Conservation (phyloP, 306 rosid species). For the Ziziphus jujuba region DNA sequence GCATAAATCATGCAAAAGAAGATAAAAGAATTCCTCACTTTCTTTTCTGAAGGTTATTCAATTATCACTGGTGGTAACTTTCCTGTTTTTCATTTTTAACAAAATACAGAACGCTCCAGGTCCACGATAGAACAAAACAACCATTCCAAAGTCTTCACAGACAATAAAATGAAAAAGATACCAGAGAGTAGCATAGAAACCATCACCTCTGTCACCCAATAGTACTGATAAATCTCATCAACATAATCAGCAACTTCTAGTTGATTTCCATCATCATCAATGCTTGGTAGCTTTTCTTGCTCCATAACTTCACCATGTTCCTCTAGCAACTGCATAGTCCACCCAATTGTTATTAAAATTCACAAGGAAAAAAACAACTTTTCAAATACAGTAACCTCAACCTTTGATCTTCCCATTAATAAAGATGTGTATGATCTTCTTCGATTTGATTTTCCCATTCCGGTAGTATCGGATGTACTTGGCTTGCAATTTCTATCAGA, state of each 20-base stretch:
- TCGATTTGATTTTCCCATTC: constrained; percentile 51
- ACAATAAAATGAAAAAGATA: no score
- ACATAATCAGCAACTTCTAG: constrained; percentile 86
- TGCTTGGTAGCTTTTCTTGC: constrained; percentile 58
- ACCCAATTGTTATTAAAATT: constrained; percentile 23
- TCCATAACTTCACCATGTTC: constrained; percentile 39
- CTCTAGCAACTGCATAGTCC: constrained; percentile 60
- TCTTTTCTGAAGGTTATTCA: no score
- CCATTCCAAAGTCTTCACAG: no score
- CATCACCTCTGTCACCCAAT: constrained; percentile 83
- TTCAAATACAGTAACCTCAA: constrained; percentile 28
- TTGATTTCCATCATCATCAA: constrained; percentile 74
- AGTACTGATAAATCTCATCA: constrained; percentile 77
- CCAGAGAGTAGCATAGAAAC: constrained; percentile 14
- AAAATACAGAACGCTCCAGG: no score
- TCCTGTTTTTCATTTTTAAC: no score
- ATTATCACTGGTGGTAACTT: no score
- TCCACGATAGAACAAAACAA: no score
- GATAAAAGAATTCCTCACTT: no score
- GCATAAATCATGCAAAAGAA: no score
- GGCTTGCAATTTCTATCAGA: constrained; percentile 41
- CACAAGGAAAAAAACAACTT: constrained; percentile 7
- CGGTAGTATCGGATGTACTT: constrained; percentile 27
- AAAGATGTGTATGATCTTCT: constrained; percentile 76
- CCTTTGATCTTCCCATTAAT: constrained; percentile 74